Conservation (phyloP, 140 eudicot species). For the Bidens hawaiensis region DNA sequence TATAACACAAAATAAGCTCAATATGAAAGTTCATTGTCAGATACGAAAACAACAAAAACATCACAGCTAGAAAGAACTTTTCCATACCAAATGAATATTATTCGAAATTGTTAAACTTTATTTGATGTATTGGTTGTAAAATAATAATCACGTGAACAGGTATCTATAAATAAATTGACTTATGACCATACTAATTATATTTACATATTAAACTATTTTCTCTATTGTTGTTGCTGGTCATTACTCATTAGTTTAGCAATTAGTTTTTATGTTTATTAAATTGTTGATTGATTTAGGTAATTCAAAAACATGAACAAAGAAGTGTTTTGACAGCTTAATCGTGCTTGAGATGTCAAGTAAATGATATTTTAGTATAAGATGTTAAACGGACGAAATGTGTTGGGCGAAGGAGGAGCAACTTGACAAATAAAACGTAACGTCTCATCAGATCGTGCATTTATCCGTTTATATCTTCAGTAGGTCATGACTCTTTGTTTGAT, state of each 20-base stretch:
- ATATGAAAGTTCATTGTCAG: too few species aligned
- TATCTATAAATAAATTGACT: not conserved
- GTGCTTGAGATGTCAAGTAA: too few species aligned
- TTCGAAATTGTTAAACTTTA: not conserved
- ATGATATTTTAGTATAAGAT: too few species aligned
- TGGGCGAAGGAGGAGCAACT: not conserved
- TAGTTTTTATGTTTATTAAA: too few species aligned
- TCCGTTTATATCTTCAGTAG: too few species aligned
- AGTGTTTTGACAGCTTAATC: not conserved
- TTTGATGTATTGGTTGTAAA: not conserved
- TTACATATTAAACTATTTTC: not conserved
- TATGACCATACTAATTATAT: not conserved
- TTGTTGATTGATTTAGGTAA: not conserved
- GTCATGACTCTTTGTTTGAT: too few species aligned
- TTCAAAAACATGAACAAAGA: not conserved
- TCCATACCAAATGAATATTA: not conserved
- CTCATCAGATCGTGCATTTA: too few species aligned
- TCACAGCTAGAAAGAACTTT: conserved; percentile 12
- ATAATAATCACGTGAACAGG: conserved; percentile 12
- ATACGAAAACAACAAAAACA: conserved; percentile 4
- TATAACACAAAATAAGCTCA: too few species aligned
- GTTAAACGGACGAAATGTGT: not conserved
- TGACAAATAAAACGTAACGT: not conserved
- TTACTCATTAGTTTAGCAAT: too few species aligned
- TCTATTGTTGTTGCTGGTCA: not conserved